These are phyloP conservation scores for Berberis vulgaris DNA, from an alignment of 164 flowering plant species.

Conservation along the genomic window DNA sequence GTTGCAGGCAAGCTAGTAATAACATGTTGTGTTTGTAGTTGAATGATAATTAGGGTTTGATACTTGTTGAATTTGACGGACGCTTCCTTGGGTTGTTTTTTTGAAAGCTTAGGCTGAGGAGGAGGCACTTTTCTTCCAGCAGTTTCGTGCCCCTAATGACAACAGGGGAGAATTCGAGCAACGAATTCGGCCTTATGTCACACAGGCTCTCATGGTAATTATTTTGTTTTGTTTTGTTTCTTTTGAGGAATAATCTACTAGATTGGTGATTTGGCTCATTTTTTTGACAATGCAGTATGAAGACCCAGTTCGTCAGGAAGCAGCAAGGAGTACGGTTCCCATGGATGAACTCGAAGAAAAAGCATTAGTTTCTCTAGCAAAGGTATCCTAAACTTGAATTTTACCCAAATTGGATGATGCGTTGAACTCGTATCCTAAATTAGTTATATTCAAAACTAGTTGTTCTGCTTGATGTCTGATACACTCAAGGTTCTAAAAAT, in stretches of 20 bases:
- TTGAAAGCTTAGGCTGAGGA: constrained; percentile 60
- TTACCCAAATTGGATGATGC: too few relatives aligned
- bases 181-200: constrained; percentile 48
- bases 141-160: constrained; percentile 32
- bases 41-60: background rate
- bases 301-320: constrained; percentile 61
- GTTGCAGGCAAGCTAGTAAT: constrained; percentile 49
- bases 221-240: background rate
- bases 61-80: background rate
- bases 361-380: constrained; percentile 74
- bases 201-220: constrained; percentile 62
- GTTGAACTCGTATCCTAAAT: too few relatives aligned
- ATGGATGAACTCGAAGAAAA: constrained; percentile 88
- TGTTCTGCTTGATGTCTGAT: too few relatives aligned
- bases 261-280: background rate
- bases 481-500: too few relatives aligned
- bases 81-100: background rate
- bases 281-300: constrained; percentile 51
- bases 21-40: background rate
- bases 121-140: constrained; percentile 68
- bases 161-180: constrained; percentile 38
- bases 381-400: constrained; percentile 28
- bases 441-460: too few relatives aligned
- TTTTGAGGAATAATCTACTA: background rate
- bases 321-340: constrained; percentile 74